Evolutionary conservation across 345 rosid species (phyloP).

Genomic region (Citrus mangshanensis): DNA sequence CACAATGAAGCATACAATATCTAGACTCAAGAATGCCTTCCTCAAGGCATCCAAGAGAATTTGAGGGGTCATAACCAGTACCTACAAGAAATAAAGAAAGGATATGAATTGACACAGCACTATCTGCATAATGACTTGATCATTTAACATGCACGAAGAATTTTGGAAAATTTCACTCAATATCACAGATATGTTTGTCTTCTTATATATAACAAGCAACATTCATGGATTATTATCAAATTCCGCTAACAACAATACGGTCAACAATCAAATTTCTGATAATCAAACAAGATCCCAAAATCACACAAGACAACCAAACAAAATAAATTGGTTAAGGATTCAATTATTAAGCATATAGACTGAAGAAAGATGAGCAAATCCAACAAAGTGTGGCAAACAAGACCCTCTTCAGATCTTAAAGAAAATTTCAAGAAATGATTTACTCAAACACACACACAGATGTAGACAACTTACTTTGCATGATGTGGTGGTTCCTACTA

Average conservation of each 20-base stretch:
- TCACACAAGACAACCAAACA: background rate
- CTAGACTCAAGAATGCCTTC: slow-evolving; percentile 57
- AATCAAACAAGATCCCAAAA: background rate
- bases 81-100: slow-evolving; percentile 38
- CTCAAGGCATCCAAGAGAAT: slow-evolving; percentile 74
- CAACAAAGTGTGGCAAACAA: slow-evolving; percentile 3
- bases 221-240: background rate
- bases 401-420: background rate
- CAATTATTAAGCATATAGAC: background rate
- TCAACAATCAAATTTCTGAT: background rate
- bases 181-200: background rate
- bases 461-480: background rate
- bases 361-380: background rate
- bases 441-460: background rate
- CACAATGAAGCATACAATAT: slow-evolving; percentile 57
- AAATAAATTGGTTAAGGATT: background rate
- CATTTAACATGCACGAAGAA: background rate
- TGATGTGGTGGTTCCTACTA: background rate
- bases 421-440: background rate
- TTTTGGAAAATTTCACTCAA: background rate
- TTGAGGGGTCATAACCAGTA: slow-evolving; percentile 93
- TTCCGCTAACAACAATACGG: background rate
- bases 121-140: background rate
- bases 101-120: background rate
- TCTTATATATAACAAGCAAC: background rate